A percentile compares a stretch with the other conserved stretches of the same genome.
Conservation (phyloP, 441 rosid genomes). For the Arabidopsis lyrata region DNA sequence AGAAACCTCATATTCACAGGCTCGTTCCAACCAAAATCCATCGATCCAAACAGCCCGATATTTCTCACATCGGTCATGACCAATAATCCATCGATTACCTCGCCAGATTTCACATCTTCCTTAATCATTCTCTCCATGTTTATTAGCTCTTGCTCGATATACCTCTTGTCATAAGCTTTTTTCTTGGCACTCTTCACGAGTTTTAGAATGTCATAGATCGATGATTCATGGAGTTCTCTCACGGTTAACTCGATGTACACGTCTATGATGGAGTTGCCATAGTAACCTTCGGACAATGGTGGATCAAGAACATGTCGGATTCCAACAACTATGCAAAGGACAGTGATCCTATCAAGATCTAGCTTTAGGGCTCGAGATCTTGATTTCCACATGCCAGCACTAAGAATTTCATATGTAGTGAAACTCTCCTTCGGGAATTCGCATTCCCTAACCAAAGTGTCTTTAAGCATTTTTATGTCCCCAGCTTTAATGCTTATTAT, state of each 20-base stretch:
- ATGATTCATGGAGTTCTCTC: slow-evolving; percentile 44
- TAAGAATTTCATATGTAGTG: slow-evolving; percentile 52
- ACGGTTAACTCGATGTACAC: slow-evolving; percentile 39
- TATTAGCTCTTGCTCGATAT: slow-evolving; percentile 26
- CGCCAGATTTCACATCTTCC: slow-evolving; percentile 29
- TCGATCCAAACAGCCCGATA: slow-evolving; percentile 41
- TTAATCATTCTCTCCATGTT: slow-evolving; percentile 39
- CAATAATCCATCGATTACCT: slow-evolving; percentile 41
- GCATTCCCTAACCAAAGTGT: slow-evolving; percentile 28
- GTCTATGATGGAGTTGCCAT: slow-evolving; percentile 50
- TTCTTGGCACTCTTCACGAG: slow-evolving; percentile 39
- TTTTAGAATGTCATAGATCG: slow-evolving; percentile 42
- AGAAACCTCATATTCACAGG: slow-evolving; percentile 41
- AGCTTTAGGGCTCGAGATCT: slow-evolving; percentile 53
- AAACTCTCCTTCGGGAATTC: slow-evolving; percentile 10
- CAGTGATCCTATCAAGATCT: slow-evolving; percentile 45
- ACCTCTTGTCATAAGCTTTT: slow-evolving; percentile 12
- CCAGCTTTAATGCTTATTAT: slow-evolving; percentile 40
- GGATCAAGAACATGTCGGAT: slow-evolving; percentile 49
- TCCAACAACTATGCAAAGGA: slow-evolving; percentile 45
- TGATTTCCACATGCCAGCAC: slow-evolving; percentile 55
- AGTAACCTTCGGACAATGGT: slow-evolving; percentile 52
- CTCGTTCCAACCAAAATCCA: slow-evolving; percentile 56
- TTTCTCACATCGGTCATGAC: slow-evolving; percentile 56
- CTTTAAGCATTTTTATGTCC: slow-evolving; percentile 46